These are phyloP conservation scores for Pneumocystis carinii DNA, from an alignment of 1,139 yeast species.

Conservation along the genomic window DNA sequence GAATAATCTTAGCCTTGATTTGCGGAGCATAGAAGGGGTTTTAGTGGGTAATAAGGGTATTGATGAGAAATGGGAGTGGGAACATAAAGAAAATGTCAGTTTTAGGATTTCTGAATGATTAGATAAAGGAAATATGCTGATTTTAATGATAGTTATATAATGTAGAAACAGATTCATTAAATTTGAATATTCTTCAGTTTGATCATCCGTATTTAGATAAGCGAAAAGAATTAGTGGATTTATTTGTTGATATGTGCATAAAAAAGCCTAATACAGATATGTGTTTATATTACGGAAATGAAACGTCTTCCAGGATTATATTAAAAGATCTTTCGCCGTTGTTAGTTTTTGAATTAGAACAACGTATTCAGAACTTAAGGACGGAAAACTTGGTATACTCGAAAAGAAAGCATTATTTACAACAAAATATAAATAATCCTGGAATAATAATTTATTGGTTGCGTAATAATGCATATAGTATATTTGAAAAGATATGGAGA, in stretches of 20 bases:
- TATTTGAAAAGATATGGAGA: not conserved
- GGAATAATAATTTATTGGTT: not conserved
- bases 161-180: not conserved
- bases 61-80: conserved; percentile 12
- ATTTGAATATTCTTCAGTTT: not conserved
- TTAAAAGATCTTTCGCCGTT: not conserved
- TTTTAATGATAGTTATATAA: not conserved
- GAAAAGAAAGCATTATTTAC: not conserved
- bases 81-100: conserved; percentile 20
- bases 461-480: conserved; percentile 1
- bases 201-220: not conserved
- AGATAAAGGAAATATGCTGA: not conserved
- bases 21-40: conserved; percentile 36
- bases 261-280: not conserved
- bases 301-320: not conserved
- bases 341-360: not conserved
- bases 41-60: conserved; percentile 19
- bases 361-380: not conserved
- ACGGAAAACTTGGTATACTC: not conserved
- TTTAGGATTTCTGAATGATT: conserved; percentile 1
- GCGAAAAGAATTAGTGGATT: not conserved
- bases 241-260: not conserved
- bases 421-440: not conserved
- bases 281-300: not conserved
- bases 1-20: conserved; percentile 10